These are phyloP conservation scores for Cutaneotrichosporon sp. DNA, from an alignment of 1,284 basidiomycete species.

Conservation along the genomic window DNA sequence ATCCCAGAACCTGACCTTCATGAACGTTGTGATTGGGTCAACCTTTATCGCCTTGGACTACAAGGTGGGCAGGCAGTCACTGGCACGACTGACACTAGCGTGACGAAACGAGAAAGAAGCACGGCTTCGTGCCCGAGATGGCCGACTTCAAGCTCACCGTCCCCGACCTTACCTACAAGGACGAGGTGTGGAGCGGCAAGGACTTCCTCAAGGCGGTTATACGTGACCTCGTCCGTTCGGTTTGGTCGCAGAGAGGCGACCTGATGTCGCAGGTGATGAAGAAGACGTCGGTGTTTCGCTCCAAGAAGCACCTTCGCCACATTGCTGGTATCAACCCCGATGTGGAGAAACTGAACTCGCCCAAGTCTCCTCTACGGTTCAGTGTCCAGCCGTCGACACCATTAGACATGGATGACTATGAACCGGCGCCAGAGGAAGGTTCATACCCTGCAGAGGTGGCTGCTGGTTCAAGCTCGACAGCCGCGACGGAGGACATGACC, in stretches of 20 bases:
- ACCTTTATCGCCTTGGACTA: slow-evolving; percentile 54
- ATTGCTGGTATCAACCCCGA: slow-evolving; percentile 28
- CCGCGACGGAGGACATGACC: neutral
- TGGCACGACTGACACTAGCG: slow-evolving; percentile 19
- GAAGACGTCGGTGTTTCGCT: slow-evolving; percentile 44
- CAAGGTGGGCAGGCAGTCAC: slow-evolving; percentile 49
- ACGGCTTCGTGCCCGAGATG: slow-evolving; percentile 44
- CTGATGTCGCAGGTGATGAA: slow-evolving; percentile 50
- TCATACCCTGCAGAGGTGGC: neutral
- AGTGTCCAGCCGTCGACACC: slow-evolving; percentile 18
- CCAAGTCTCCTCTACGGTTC: slow-evolving; percentile 20
- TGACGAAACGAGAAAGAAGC: slow-evolving; percentile 56
- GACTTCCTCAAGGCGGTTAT: slow-evolving; percentile 78
- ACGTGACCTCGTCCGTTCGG: slow-evolving; percentile 55
- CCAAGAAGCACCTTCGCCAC: slow-evolving; percentile 40
- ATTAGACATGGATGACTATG: slow-evolving; percentile 20
- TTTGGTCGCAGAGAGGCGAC: slow-evolving; percentile 53
- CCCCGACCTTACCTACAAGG: slow-evolving; percentile 69
- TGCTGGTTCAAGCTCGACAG: no score
- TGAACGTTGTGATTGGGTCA: slow-evolving; percentile 73
- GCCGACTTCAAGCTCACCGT: slow-evolving; percentile 59
- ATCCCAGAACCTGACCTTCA: slow-evolving; percentile 63
- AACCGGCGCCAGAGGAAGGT: neutral
- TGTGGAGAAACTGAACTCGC: slow-evolving; percentile 5
- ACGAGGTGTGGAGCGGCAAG: slow-evolving; percentile 84